Percentiles rank a stretch among this genome's conserved stretches.
Evolutionary conservation across 192 early-diverging fungal genomes (phyloP).

Genomic region (Geranomyces michiganensis): DNA sequence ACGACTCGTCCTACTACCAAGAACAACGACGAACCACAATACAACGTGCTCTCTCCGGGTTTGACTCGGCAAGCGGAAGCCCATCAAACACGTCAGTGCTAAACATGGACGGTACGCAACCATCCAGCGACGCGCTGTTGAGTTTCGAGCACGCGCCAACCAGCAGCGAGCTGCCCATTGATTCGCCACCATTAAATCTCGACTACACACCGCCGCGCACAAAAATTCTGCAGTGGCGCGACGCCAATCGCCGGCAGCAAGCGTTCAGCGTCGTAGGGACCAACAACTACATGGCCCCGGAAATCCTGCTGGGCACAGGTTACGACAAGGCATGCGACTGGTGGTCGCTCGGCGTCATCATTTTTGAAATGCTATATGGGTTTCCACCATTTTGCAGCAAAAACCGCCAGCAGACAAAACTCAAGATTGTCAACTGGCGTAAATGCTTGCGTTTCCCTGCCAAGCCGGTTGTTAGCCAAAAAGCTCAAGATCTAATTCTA

Average conservation of each 20-base stretch:
- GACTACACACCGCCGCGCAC: constrained; percentile 25
- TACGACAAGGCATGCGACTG: constrained; percentile 71
- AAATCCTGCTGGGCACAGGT: constrained; percentile 51
- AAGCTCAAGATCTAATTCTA: constrained; percentile 65
- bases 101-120: not conserved
- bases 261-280: constrained; percentile 56
- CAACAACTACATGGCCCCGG: constrained; percentile 61
- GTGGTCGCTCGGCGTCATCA: constrained; percentile 77
- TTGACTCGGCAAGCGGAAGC: not conserved
- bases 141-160: constrained; percentile 1
- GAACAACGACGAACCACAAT: constrained; percentile 55
- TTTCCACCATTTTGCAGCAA: constrained; percentile 68
- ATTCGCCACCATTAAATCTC: constrained; percentile 16
- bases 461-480: constrained; percentile 51
- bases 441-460: constrained; percentile 62
- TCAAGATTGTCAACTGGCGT: constrained; percentile 72
- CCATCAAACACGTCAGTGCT: not conserved
- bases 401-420: constrained; percentile 60
- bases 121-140: not conserved
- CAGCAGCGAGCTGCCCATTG: constrained; percentile 13
- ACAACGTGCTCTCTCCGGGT: constrained; percentile 10
- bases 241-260: constrained; percentile 41
- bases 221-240: constrained; percentile 41
- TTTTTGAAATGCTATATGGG: constrained; percentile 78
- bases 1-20: constrained; percentile 65